Percentiles rank a stretch among this genome's conserved stretches.
These are phyloP conservation scores for Phlebiopsis flavidoalba DNA, from an alignment of 768 basidiomycete genomes.

Conservation along the genomic window DNA sequence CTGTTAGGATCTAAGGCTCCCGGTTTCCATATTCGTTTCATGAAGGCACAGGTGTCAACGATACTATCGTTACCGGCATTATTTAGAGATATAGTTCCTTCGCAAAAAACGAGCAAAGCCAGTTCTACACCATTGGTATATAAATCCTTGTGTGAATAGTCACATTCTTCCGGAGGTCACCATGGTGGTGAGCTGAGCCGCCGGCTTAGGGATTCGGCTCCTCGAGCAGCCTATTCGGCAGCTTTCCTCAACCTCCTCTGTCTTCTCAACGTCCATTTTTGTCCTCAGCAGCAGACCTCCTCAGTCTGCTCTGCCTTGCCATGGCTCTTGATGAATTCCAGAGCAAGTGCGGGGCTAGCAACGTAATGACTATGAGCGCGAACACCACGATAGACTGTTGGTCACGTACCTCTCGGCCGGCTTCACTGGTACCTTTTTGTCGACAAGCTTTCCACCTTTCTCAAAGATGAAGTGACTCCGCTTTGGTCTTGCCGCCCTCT, in stretches of 20 bases:
- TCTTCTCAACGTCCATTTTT: not conserved
- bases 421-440: constrained; percentile 82
- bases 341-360: constrained; percentile 53
- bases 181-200: too few species aligned
- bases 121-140: too few species aligned
- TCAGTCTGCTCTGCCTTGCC: not conserved
- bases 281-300: not conserved
- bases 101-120: too few species aligned
- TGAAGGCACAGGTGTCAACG: too few species aligned
- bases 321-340: constrained; percentile 60
- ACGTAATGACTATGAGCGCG: not conserved
- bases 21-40: not conserved
- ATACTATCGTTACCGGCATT: too few species aligned
- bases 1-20: constrained; percentile 9
- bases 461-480: constrained; percentile 93
- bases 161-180: too few species aligned
- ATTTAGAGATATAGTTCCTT: too few species aligned
- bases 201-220: too few species aligned
- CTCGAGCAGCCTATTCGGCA: not conserved
- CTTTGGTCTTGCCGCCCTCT: constrained; percentile 75
- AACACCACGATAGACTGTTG: not conserved
- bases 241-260: not conserved
- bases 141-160: too few species aligned
- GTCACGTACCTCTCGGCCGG: constrained; percentile 70
- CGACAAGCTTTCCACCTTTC: constrained; percentile 84